These are phyloP conservation scores for Sporisorium iseilematis-ciliati DNA, from an alignment of 1,284 basidiomycete species.

Conservation along the genomic window DNA sequence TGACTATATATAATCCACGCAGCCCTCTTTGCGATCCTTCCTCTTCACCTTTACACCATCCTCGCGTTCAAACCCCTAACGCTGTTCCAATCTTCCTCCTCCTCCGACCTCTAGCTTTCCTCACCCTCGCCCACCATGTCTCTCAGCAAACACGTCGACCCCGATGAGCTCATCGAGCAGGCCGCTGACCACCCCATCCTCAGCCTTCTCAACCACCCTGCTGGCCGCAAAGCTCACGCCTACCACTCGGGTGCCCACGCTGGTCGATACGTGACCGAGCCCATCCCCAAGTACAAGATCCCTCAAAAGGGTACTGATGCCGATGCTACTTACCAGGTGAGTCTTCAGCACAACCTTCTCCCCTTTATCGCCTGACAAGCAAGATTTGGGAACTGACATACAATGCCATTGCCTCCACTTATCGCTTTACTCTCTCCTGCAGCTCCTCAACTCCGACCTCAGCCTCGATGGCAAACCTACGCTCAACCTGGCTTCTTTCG, in stretches of 20 bases:
- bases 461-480: slow-evolving; percentile 80
- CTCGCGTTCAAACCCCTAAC: neutral
- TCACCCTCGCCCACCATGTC: slow-evolving; percentile 41
- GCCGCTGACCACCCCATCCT: slow-evolving; percentile 61
- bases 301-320: slow-evolving; percentile 70
- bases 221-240: slow-evolving; percentile 21
- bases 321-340: slow-evolving; percentile 69
- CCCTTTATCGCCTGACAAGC: neutral
- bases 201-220: slow-evolving; percentile 40
- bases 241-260: slow-evolving; percentile 47
- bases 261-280: slow-evolving; percentile 63
- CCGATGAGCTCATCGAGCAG: slow-evolving; percentile 58
- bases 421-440: slow-evolving; percentile 72
- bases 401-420: neutral
- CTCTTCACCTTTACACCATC: neutral
- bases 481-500: slow-evolving; percentile 80
- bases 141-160: slow-evolving; percentile 64
- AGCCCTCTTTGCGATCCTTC: neutral
- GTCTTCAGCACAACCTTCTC: neutral
- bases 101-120: no score
- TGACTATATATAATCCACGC: neutral
- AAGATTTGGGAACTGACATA: neutral
- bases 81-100: neutral
- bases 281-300: slow-evolving; percentile 70
- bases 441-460: slow-evolving; percentile 80